phyloP scores from a whole-genome alignment of 2,329 filamentous ascomycete species.

The Rosellinia necatrix region DNA sequence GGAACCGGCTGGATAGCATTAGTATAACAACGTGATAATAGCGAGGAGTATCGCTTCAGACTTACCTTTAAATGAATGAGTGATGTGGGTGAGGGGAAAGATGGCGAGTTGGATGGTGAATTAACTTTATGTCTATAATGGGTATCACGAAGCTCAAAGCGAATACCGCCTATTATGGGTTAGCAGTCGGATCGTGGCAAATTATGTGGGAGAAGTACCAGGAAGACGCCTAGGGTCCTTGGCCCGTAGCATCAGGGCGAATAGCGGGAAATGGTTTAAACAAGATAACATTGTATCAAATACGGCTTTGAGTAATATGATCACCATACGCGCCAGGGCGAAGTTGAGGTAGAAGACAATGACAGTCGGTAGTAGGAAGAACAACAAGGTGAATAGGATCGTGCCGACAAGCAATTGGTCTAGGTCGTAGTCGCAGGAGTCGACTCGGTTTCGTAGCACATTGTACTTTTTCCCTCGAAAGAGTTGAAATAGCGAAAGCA shows the following conservation, averaged over 20 bases:
- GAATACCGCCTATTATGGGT: constrained; percentile 69
- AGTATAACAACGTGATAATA: neutral
- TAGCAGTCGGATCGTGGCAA: neutral
- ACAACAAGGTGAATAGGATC: constrained; percentile 92
- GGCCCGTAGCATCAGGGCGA: constrained; percentile 92
- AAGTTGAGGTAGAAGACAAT: constrained; percentile 97
- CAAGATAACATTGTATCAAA: constrained; percentile 92
- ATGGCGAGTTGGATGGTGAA: constrained; percentile 33
- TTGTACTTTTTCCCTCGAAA: constrained; percentile 99
- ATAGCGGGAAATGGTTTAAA: constrained; percentile 95
- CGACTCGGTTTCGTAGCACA: constrained; percentile 93
- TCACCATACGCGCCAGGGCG: constrained; percentile 89
- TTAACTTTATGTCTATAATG: constrained; percentile 53
- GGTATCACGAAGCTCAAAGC: constrained; percentile 85
- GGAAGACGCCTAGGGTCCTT: constrained; percentile 92
- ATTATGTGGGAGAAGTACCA: constrained; percentile 55
- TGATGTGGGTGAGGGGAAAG: constrained; percentile 65
- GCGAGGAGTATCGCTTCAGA: neutral
- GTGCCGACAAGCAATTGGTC: constrained; percentile 96
- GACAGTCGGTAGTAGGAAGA: constrained; percentile 93
- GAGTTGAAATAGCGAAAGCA: constrained; percentile 96
- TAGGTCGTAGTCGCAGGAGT: constrained; percentile 97
- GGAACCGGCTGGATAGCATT: constrained; percentile 71
- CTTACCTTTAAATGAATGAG: constrained; percentile 84
- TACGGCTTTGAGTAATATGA: constrained; percentile 88